Base-by-base conservation (phyloP, 2,329 filamentous ascomycete genomes). In the Thielaviopsis ethacetica region DNA sequence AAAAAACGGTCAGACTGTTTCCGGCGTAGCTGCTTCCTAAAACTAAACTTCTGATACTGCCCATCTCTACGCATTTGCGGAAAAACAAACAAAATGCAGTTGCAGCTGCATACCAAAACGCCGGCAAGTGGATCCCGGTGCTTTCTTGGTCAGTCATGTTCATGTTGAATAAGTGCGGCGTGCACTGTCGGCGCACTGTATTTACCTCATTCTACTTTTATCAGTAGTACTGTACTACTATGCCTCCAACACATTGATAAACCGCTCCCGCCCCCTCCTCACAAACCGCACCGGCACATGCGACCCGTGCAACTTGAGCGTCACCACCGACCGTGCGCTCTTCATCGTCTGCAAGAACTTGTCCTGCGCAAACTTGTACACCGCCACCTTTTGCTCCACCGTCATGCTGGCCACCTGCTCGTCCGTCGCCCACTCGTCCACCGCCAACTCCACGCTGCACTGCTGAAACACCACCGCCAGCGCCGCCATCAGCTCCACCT, bases 401-500 rank as follows among this genome's bases (percentile, higher is more conserved):
- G 67, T 67, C 80, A 83, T 82, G 51, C 60, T 63, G 9, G 69
- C 73, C 2, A 84, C 75, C 67, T 83, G 75, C 30, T 75, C 75
- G 62, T 79, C 77, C 27, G 63, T 73, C 38, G 74, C 76, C 72
- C 75, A 81, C 60, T 79, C 75, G 59, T 82, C 78, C 9, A 88
- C 82, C 1, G 81, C 84, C 60, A 90, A 74, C 72, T 91, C 86
- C 5, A 90, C 72, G 66, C 79, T 85, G 67, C 85, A 81, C 53
- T 76, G 65, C 63, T 77, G 75, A 64, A 81, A 80, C 15, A 82
- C 64, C 15, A 79, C 75, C 2, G 79, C 76, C 59, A 84, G 66
- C 12, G 75, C 71, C 2, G 79, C 75, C 53, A 79, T 70, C 63
- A 83, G 72, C 68, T 83, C 79, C 1, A 82, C 78, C 65, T 81